Percentiles rank a stretch among this genome's conserved stretches.
Evolutionary conservation across 805 yeast species (phyloP).

Genomic region (Yamadazyma sp.): DNA sequence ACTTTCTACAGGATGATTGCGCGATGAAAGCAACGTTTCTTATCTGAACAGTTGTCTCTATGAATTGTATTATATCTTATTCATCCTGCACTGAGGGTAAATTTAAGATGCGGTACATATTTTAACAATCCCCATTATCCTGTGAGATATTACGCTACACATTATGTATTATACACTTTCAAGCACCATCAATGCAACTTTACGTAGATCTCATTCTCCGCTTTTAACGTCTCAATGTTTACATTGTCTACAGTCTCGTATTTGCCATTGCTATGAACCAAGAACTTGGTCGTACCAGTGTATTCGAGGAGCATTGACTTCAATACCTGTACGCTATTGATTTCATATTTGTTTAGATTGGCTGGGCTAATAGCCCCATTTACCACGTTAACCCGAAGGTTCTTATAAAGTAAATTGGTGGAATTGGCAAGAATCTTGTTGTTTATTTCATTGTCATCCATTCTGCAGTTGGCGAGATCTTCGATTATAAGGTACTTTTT

Average conservation of each 20-base stretch:
- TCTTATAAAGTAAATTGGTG: slow-evolving; percentile 17
- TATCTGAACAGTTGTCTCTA: too few relatives aligned
- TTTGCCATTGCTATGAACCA: background rate
- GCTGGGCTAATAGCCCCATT: slow-evolving; percentile 25
- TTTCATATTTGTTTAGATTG: slow-evolving; percentile 23
- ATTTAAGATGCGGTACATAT: too few relatives aligned
- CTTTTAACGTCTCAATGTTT: background rate
- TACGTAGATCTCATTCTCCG: background rate
- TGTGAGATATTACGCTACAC: too few relatives aligned
- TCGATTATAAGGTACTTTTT: slow-evolving; percentile 6
- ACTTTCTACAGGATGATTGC: too few relatives aligned
- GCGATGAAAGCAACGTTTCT: too few relatives aligned
- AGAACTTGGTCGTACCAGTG: background rate
- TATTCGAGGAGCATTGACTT: slow-evolving; percentile 24
- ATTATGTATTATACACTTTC: background rate
- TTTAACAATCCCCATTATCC: background rate
- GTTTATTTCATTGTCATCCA: slow-evolving; percentile 21
- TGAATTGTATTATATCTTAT: too few relatives aligned
- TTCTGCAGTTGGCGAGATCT: slow-evolving; percentile 2
- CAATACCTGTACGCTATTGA: slow-evolving; percentile 24
- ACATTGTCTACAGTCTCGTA: slow-evolving; percentile 1
- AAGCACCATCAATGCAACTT: background rate
- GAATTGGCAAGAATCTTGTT: slow-evolving; percentile 22
- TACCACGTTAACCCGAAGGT: background rate
- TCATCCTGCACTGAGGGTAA: too few relatives aligned